Evolutionary conservation across 73 alveolate genomes (phyloP).

Genomic region (Tetrahymena elliotti): DNA sequence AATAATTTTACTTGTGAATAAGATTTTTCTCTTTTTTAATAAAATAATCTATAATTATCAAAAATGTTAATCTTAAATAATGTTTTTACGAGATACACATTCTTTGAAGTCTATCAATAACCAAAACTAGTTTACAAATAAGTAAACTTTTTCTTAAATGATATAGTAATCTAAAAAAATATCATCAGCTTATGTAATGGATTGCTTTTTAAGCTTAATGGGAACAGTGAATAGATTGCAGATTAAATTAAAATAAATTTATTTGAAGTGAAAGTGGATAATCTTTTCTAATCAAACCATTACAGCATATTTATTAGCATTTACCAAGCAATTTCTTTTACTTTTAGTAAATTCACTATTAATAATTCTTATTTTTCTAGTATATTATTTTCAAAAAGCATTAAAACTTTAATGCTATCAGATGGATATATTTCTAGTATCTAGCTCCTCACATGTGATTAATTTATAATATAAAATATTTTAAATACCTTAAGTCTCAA

Average conservation of each 20-base stretch:
- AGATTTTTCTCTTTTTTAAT: not conserved
- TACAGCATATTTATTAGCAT: not conserved
- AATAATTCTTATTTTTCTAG: not conserved
- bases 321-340: not conserved
- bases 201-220: not conserved
- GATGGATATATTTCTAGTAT: not conserved
- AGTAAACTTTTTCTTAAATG: not conserved
- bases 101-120: not conserved
- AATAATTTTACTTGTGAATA: not conserved
- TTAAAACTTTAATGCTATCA: not conserved
- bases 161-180: too few relatives aligned
- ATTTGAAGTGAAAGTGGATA: not conserved
- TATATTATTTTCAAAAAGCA: not conserved
- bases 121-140: not conserved
- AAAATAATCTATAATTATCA: not conserved
- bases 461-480: not conserved
- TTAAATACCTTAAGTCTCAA: too few relatives aligned
- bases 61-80: not conserved
- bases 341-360: not conserved
- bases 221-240: not conserved
- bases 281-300: not conserved
- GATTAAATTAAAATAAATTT: not conserved
- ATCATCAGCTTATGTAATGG: not conserved
- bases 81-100: not conserved
- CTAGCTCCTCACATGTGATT: not conserved